Evolutionary conservation across 306 rosid species (phyloP), one percentile per base, ranked within the genome.

Genomic region (Castanea mollissima): DNA sequence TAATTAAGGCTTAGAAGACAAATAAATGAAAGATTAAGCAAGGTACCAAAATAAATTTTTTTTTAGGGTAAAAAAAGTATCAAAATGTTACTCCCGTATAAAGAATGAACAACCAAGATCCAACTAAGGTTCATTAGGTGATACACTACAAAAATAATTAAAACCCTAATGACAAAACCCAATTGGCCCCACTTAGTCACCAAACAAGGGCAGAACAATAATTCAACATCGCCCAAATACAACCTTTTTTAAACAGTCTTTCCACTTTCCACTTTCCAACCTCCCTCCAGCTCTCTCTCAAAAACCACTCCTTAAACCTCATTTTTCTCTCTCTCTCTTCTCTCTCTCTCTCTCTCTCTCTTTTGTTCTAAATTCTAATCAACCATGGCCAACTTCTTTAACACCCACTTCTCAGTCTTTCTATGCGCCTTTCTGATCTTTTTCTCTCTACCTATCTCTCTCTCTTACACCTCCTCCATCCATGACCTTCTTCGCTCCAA

Each of bases 401-500:
- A 78, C 88, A 81, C 56, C 69, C 56, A 55, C 75, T 62, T 35
- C 82, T 31, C 68, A 54, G 18, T 80, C 75, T 27, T 83, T 31
- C 18, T 81, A 4, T 64, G 58, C 31, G 31, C 74, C 67, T 72
- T 73, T 71, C 77, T 85, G 81, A 64, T 78, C 72, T 68, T 68
- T 20, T 76, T 44, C 64, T 82, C 73, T 13, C 68, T 44, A 0
- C 68, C 41, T 19, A 10, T 21, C 19, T 63, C 25, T 82, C 91
- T 81, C 83, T 76, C 85, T 75, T 76, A 25, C 46, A 2, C 46
- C 2, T 69, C 88, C 29, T 81, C 94, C 59, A 86, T 94, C 32
- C 98, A 92, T 10, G 93, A 90, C 41, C 97, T 94, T 15, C 93
- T 94, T 44, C 93, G 90, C 2, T 90, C 95, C 14, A 87, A 86